Conservation (phyloP, 2,329 filamentous ascomycete species). For the Fusarium hostae region DNA sequence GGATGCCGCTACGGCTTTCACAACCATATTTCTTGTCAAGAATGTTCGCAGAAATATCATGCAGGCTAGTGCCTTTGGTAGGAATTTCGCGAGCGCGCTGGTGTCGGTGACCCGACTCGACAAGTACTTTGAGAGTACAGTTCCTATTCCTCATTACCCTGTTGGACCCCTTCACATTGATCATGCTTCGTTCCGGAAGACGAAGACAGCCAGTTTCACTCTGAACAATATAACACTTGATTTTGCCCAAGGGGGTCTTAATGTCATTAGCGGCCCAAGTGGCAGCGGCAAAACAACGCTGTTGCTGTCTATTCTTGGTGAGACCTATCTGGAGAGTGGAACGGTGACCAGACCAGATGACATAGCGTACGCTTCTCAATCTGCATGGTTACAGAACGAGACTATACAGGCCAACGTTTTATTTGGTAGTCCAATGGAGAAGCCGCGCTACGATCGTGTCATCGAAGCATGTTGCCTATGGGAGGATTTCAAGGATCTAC, state of each 20-base stretch:
- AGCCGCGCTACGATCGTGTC: slow-evolving; percentile 64
- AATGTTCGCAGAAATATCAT: slow-evolving; percentile 64
- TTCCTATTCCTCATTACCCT: slow-evolving; percentile 60
- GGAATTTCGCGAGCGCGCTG: slow-evolving; percentile 50
- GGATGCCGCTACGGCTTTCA: slow-evolving; percentile 68
- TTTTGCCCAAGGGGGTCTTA: slow-evolving; percentile 65
- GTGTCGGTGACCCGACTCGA: slow-evolving; percentile 64
- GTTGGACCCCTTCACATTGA: slow-evolving; percentile 60
- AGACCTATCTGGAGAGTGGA: slow-evolving; percentile 62
- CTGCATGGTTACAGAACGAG: slow-evolving; percentile 67
- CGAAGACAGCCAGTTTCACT: slow-evolving; percentile 61
- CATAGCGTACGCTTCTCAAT: slow-evolving; percentile 67
- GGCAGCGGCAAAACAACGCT: slow-evolving; percentile 69
- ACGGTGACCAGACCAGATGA: slow-evolving; percentile 61
- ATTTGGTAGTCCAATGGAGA: slow-evolving; percentile 63
- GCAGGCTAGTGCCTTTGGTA: slow-evolving; percentile 58
- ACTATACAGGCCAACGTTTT: slow-evolving; percentile 66
- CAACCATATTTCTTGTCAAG: slow-evolving; percentile 64
- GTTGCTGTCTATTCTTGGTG: slow-evolving; percentile 64
- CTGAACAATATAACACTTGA: slow-evolving; percentile 61
- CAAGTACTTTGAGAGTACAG: slow-evolving; percentile 63
- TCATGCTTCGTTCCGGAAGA: slow-evolving; percentile 61
- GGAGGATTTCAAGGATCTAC: slow-evolving; percentile 62
- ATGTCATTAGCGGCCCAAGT: slow-evolving; percentile 64
- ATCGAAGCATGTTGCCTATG: slow-evolving; percentile 66